Percentiles rank a stretch among this genome's conserved stretches.
These are phyloP conservation scores for Micromonas commoda DNA, from an alignment of 139 green algal genomes.

Conservation along the genomic window DNA sequence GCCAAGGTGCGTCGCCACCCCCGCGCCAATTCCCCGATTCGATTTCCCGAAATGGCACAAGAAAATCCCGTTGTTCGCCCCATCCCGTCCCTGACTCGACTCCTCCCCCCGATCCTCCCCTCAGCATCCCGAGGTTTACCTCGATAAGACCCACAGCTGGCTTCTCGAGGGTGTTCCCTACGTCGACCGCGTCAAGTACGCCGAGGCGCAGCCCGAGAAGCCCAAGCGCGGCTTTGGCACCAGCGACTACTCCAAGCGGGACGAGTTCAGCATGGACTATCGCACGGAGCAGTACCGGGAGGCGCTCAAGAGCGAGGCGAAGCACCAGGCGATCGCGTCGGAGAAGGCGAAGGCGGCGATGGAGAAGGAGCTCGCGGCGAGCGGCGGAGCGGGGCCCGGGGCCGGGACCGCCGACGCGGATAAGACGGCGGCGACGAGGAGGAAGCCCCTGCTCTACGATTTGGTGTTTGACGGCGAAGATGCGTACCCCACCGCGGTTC, in stretches of 20 bases:
- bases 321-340: not conserved
- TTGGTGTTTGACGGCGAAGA: constrained; percentile 65
- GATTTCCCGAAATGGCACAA: not conserved
- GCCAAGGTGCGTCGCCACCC: not conserved
- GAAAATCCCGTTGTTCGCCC: too few relatives aligned
- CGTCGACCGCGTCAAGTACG: constrained; percentile 58
- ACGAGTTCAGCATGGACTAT: constrained; percentile 73
- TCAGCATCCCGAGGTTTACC: constrained; percentile 57
- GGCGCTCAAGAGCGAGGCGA: constrained; percentile 52
- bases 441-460: constrained; percentile 60
- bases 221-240: constrained; percentile 67
- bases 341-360: not conserved
- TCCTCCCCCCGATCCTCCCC: too few relatives aligned
- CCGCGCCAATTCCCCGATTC: too few relatives aligned
- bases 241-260: constrained; percentile 65
- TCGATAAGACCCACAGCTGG: constrained; percentile 64
- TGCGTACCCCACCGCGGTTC: constrained; percentile 38
- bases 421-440: not conserved
- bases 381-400: constrained; percentile 6
- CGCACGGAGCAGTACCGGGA: constrained; percentile 71
- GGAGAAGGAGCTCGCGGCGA: not conserved
- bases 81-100: too few relatives aligned
- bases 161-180: constrained; percentile 51
- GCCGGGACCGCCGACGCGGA: too few relatives aligned
- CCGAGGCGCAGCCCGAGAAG: constrained; percentile 55